A percentile compares a stretch with the other conserved stretches of the same genome.
Conservation (phyloP, 2,329 filamentous ascomycete species). For the Sporothrix inflata region DNA sequence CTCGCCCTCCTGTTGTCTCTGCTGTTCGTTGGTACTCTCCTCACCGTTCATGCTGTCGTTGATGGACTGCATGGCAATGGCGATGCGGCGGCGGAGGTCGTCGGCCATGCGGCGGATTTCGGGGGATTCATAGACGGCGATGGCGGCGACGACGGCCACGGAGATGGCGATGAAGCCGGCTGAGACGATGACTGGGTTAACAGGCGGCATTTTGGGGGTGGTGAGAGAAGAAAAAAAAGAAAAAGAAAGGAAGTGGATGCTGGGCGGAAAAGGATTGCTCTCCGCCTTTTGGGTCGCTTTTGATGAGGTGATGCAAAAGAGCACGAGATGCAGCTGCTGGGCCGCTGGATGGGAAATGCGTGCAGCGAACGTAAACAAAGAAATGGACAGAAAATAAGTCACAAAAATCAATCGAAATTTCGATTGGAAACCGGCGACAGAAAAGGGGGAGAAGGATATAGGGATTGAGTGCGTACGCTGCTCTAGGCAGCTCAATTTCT, state of each 20-base stretch:
- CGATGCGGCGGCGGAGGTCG: constrained; percentile 64
- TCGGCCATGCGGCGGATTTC: constrained; percentile 65
- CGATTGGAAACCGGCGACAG: neutral
- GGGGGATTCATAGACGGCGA: constrained; percentile 66
- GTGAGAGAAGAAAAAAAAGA: neutral
- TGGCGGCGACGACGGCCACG: constrained; percentile 60
- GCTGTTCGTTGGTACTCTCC: neutral
- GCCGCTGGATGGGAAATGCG: neutral
- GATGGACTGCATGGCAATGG: constrained; percentile 61
- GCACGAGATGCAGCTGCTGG: neutral
- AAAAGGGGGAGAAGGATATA: neutral
- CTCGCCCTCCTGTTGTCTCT: constrained; percentile 43
- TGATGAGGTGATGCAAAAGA: neutral
- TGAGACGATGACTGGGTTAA: constrained; percentile 60
- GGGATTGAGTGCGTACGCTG: neutral
- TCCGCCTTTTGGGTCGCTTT: constrained; percentile 9
- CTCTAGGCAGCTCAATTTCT: constrained; percentile 28
- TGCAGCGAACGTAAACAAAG: constrained; percentile 1
- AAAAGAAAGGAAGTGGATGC: neutral
- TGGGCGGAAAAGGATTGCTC: too few species aligned
- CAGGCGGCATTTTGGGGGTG: constrained; percentile 54
- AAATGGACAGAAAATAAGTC: neutral
- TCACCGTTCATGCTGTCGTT: constrained; percentile 58
- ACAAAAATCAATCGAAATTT: neutral
- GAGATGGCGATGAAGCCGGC: constrained; percentile 62